Evolutionary conservation across 331 rosid genomes (phyloP).

Genomic region (Saraca asoca): DNA sequence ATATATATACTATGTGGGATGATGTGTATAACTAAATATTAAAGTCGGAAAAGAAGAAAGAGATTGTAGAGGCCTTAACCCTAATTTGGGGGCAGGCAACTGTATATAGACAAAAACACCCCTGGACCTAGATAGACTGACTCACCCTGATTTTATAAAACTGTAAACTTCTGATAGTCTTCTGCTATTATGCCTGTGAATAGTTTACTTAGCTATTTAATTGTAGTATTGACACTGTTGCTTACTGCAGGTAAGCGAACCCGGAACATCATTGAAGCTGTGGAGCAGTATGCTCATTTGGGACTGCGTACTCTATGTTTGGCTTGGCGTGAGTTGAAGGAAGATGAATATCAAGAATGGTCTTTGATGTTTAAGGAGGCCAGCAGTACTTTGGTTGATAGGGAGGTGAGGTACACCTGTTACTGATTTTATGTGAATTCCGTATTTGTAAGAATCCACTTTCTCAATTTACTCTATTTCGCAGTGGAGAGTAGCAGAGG

Average conservation of each 20-base stretch:
- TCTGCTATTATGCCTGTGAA: constrained; percentile 3
- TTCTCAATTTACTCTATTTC: constrained; percentile 39
- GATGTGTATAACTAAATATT: no score
- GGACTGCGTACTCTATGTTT: constrained; percentile 91
- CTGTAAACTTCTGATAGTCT: not conserved
- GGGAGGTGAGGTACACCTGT: constrained; percentile 74
- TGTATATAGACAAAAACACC: no score
- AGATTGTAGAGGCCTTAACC: no score
- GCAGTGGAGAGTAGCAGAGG: constrained; percentile 99
- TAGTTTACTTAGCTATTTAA: not conserved
- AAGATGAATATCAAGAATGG: constrained; percentile 89
- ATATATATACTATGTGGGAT: no score
- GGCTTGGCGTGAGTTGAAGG: constrained; percentile 87
- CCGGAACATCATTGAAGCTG: constrained; percentile 80
- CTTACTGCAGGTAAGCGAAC: constrained; percentile 84
- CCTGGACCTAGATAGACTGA: no score
- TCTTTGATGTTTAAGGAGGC: constrained; percentile 95
- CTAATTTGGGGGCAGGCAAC: no score
- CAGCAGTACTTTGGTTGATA: constrained; percentile 87
- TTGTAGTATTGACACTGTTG: constrained; percentile 13
- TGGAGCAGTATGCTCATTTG: constrained; percentile 90
- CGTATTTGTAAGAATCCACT: constrained; percentile 2
- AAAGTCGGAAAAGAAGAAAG: no score
- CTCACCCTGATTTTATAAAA: no score
- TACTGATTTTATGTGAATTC: constrained; percentile 9